These are phyloP conservation scores for Aspergillus calidoustus DNA, from an alignment of 2,329 filamentous ascomycete species.

Conservation along the genomic window DNA sequence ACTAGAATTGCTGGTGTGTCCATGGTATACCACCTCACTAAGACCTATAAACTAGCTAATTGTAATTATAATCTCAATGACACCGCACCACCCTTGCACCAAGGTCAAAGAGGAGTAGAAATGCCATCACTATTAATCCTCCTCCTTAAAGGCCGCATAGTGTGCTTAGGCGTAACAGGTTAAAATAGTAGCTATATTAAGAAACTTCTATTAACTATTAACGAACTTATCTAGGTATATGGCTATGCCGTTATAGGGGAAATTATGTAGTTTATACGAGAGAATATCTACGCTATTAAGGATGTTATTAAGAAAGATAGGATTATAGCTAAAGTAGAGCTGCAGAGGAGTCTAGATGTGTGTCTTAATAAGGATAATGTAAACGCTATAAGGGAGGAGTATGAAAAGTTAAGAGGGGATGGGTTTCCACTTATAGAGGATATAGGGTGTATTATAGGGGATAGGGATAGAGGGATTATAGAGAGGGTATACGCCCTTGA, in stretches of 20 bases:
- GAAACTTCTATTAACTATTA: slow-evolving; percentile 37
- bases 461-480: neutral
- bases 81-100: too few species aligned
- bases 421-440: neutral
- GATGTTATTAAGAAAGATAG: neutral
- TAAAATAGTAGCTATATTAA: slow-evolving; percentile 42
- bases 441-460: neutral
- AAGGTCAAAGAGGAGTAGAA: neutral
- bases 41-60: too few species aligned
- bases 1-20: neutral
- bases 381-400: neutral
- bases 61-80: too few species aligned
- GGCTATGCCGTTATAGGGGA: neutral
- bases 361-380: neutral
- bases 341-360: neutral
- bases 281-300: neutral
- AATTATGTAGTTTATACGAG: neutral
- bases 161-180: slow-evolving; percentile 41
- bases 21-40: neutral
- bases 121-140: slow-evolving; percentile 35
- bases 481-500: neutral
- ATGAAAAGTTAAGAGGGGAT: neutral
- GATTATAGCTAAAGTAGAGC: neutral
- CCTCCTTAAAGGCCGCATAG: slow-evolving; percentile 47
- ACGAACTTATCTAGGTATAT: neutral